phyloP scores from a whole-genome alignment of 1,139 yeast species.

The Taphrina flavorubra region DNA sequence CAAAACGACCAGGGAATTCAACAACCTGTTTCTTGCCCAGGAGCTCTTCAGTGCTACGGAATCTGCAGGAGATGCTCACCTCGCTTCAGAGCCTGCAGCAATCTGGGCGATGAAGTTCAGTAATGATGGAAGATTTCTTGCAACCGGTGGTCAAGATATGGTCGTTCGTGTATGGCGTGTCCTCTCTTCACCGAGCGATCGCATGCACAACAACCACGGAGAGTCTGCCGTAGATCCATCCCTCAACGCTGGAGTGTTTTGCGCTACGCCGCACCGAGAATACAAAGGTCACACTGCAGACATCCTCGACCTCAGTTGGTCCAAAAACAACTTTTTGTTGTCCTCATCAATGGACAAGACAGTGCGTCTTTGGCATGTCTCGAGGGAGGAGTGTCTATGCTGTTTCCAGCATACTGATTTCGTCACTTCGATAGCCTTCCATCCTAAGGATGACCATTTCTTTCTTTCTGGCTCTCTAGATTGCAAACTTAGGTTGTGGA shows the following conservation, averaged over 20 bases:
- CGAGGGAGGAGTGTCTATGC: constrained; percentile 66
- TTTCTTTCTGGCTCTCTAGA: constrained; percentile 85
- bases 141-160: constrained; percentile 81
- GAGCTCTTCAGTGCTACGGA: constrained; percentile 56
- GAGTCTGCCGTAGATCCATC: constrained; percentile 34
- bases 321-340: constrained; percentile 78
- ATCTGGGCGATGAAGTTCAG: constrained; percentile 77
- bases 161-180: constrained; percentile 79
- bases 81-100: constrained; percentile 54
- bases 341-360: constrained; percentile 88
- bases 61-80: constrained; percentile 2
- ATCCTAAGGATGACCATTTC: constrained; percentile 85
- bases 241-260: constrained; percentile 77
- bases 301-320: constrained; percentile 81
- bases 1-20: constrained; percentile 53
- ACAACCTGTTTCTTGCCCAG: constrained; percentile 77
- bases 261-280: constrained; percentile 66
- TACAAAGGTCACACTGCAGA: constrained; percentile 74
- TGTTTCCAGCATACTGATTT: constrained; percentile 77
- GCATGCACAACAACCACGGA: constrained; percentile 38
- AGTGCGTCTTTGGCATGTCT: constrained; percentile 83
- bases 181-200: constrained; percentile 68
- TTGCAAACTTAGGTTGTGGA: constrained; percentile 79
- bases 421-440: constrained; percentile 81
- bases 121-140: constrained; percentile 78